Evolutionary conservation across 805 yeast genomes (phyloP), one percentile per base, ranked within the genome.

Genomic region (Hanseniaspora lachancei): DNA sequence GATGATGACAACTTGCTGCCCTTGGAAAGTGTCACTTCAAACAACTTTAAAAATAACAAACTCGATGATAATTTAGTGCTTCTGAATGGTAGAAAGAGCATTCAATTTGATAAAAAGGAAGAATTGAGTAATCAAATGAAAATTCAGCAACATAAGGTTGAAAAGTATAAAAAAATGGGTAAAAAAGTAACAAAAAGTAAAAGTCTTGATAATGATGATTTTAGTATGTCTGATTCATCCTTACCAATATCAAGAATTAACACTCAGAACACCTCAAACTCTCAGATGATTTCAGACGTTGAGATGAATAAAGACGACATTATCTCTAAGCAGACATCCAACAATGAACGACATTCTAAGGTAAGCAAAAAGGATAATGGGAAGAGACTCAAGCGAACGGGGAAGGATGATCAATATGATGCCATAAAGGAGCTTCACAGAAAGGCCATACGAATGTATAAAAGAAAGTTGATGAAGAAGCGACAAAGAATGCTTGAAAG

Each of bases 41-140:
- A 41, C 21, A 32, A n/a, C 13, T 23, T 18, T 35, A 24, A n/a
- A 20, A 38, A 46, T 29, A 40, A 36, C 3, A 23, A 54, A 5
- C 32, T 18, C 12, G 27, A 16, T 27, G 55, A 52, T 3, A 20
- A 29, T 3, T 4, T 46, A 4, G 12, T 27, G 3, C 29, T 53
- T 8, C n/a, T 53, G 2, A 53, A 53, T 27, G 48, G 47, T 8
- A 27, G 40, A 29, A 53, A 53, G 48, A 53, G 56, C 23, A 53
- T 47, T 34, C 52, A 47, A 35, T 55, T 55, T 41, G 57, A 55
- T 21, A 49, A 43, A 13, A 44, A 54, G n/a, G 42, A 54, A 24
- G 57, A 57, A 49, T 39, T 34, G n/a, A 50, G 47, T 21, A 57
- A 55, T 39, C 57, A 58, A 40, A 48, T 57, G 29, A 47, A 47